A percentile compares a stretch with the other conserved stretches of the same genome.
These are phyloP conservation scores for Euphorbia schlechtendalii DNA, from an alignment of 441 rosid genomes.

Conservation along the genomic window DNA sequence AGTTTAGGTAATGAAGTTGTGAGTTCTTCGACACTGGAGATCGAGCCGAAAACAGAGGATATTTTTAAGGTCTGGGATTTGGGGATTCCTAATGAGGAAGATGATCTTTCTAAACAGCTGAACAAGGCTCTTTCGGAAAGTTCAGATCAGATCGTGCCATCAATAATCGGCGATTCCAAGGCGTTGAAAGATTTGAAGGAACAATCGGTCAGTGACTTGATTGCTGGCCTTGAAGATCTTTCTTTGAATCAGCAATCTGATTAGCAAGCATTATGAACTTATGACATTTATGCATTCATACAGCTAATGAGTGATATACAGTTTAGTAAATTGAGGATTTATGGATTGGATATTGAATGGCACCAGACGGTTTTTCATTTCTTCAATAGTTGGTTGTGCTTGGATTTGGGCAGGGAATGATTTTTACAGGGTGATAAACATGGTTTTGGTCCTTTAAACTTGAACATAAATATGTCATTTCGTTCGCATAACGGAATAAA, in stretches of 20 bases:
- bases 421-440: too few species aligned
- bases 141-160: slow-evolving; percentile 16
- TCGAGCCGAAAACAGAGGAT: slow-evolving; percentile 30
- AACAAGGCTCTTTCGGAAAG: slow-evolving; percentile 40
- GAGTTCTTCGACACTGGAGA: slow-evolving; percentile 16
- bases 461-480: too few species aligned
- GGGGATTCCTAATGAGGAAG: slow-evolving; percentile 36
- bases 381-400: too few species aligned
- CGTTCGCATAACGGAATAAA: too few species aligned
- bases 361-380: background rate
- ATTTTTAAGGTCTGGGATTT: slow-evolving; percentile 74
- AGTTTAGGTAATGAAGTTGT: slow-evolving; percentile 20
- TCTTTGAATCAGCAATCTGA: slow-evolving; percentile 29
- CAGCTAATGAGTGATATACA: background rate
- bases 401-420: too few species aligned
- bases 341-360: background rate
- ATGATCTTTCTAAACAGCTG: slow-evolving; percentile 42
- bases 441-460: too few species aligned
- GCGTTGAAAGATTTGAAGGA: slow-evolving; percentile 26
- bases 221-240: slow-evolving; percentile 47
- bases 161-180: slow-evolving; percentile 23
- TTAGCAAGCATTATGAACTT: background rate
- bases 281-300: background rate
- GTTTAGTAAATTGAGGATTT: background rate
- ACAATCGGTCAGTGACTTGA: slow-evolving; percentile 37